These are phyloP conservation scores for Tuber umbilicatum DNA, from an alignment of 495 filamentous ascomycete species.

Conservation along the genomic window DNA sequence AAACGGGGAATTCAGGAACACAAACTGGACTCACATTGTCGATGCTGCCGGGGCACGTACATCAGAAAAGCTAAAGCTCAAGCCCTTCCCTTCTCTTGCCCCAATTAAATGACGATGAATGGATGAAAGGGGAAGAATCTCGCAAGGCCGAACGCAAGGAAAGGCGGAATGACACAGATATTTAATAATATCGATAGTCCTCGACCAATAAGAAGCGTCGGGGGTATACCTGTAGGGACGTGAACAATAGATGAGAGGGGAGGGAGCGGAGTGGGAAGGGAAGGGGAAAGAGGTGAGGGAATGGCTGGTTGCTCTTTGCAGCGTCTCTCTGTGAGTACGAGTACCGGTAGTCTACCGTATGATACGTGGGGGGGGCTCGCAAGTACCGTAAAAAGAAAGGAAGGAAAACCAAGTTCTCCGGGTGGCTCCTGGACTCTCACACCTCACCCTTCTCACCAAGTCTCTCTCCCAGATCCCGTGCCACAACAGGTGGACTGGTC, in stretches of 20 bases:
- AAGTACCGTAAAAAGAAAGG: neutral
- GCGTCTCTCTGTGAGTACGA: no score
- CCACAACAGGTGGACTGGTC: no score
- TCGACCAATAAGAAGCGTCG: neutral
- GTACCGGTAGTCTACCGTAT: no score
- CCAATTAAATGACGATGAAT: neutral
- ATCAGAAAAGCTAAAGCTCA: neutral
- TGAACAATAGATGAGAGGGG: neutral
- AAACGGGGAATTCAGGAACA: neutral
- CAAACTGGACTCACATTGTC: neutral
- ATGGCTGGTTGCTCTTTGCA: constrained; percentile 24
- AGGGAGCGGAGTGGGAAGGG: constrained; percentile 7
- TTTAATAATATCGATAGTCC: neutral
- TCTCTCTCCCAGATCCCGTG: neutral
- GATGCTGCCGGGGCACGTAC: neutral
- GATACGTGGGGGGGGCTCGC: no score
- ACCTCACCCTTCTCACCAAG: neutral
- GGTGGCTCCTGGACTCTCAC: neutral
- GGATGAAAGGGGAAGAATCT: neutral
- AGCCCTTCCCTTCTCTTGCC: neutral
- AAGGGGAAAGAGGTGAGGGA: constrained; percentile 9
- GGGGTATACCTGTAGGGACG: neutral
- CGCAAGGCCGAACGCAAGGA: neutral
- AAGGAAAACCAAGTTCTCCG: neutral
- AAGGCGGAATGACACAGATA: neutral